phyloP scores from a whole-genome alignment of 768 basidiomycete species.

The Boletus rubescentipes region DNA sequence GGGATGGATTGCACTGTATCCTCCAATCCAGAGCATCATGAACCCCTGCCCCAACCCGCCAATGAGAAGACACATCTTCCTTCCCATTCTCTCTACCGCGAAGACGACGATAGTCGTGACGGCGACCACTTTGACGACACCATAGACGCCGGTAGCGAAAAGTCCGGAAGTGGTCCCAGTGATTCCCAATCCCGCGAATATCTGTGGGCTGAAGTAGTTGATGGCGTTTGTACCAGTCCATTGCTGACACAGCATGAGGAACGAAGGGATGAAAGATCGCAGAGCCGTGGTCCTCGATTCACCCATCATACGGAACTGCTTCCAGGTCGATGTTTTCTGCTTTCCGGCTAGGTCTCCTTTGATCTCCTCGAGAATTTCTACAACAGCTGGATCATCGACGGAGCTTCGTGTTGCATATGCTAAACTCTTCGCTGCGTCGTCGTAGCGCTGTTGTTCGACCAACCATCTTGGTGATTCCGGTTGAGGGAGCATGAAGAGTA shows the following conservation, averaged over 20 bases:
- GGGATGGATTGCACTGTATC: conserved; percentile 34
- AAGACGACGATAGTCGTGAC: conserved; percentile 42
- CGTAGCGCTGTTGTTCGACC: conserved; percentile 44
- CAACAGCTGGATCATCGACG: conserved; percentile 36
- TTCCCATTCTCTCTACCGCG: conserved; percentile 49
- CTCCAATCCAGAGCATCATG: conserved; percentile 40
- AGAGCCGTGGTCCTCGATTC: conserved; percentile 43
- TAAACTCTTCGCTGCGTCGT: conserved; percentile 40
- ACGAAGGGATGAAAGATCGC: conserved; percentile 45
- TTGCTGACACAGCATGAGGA: conserved; percentile 48
- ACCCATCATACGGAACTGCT: conserved; percentile 44
- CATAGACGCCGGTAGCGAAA: conserved; percentile 49
- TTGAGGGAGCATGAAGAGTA: conserved; percentile 45
- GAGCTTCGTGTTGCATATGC: conserved; percentile 36
- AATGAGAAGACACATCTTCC: conserved; percentile 48
- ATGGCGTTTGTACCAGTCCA: conserved; percentile 57
- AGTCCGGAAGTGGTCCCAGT: conserved; percentile 41
- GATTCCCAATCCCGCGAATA: conserved; percentile 50
- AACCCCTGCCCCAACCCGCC: conserved; percentile 48
- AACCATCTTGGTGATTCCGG: conserved; percentile 61
- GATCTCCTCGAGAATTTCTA: conserved; percentile 44
- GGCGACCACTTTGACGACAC: conserved; percentile 41
- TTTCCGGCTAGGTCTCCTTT: conserved; percentile 48
- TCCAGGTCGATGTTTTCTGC: conserved; percentile 31
- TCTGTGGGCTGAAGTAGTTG: conserved; percentile 53